Base-by-base conservation (phyloP, 2,329 filamentous ascomycete species). In the Trichoderma atroviride region DNA sequence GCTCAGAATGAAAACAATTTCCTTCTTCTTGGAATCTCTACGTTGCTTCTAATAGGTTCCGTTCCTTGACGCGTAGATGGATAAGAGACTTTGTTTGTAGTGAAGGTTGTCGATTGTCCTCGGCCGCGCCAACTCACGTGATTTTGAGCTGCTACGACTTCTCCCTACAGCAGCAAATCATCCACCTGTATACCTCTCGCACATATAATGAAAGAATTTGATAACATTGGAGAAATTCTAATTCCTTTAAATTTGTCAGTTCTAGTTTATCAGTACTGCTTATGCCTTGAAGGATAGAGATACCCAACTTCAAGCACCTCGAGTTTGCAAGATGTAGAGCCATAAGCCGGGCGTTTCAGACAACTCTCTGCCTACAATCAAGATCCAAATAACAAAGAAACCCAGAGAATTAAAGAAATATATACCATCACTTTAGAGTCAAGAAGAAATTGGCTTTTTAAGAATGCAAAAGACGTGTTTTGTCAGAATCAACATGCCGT, bases 41-140 rank as follows among this genome's bases (percentile, higher is more conserved):
- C 14, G n/a, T 14, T 27, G n/a, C 0, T 16, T n/a, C 22, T 6
- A 37, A 59, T 22, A 11, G 29, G n/a, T 52, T 37, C 19, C 19
- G 29, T 10, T 10, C 5, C 13, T 59, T 3, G 29, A 64, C 61
- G 61, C 61, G 61, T 64, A 31, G 13, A 16, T 22, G 24, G 24
- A 43, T 27, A 22, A 14, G 24, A 22, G 31, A 33, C 31, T 33
- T 43, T 24, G 4, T n/a, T n/a, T n/a, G 29, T 31, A 5, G 19
- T 35, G 10, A 35, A 27, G 27, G 4, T 27, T 2, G 27, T 27
- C 27, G 4, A 27, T 27, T 2, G 4, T 37, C 37, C 53, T 40
- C 53, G 37, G 31, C 53, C n/a, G 61, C 66, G 43, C 57, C 66
- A 55, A 53, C 57, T 68, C 66, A 68, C 66, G 66, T 69, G 66